Evolutionary conservation across 139 green algal species (phyloP).

Genomic region (Coelastrella sp.): DNA sequence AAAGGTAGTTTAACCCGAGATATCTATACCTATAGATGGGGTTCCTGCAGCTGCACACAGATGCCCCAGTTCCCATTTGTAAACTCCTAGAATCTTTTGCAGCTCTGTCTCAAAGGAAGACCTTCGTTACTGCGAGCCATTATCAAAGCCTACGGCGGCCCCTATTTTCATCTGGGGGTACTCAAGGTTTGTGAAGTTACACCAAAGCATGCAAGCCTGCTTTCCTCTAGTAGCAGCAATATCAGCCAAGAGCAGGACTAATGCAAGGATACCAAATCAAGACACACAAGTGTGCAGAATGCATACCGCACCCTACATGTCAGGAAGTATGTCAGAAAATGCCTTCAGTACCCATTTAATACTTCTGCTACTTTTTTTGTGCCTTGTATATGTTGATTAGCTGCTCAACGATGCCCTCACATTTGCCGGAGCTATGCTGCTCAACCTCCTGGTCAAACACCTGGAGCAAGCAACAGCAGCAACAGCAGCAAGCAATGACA

Average conservation of each 20-base stretch:
- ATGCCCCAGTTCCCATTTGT: no score
- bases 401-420: slow-evolving; percentile 74
- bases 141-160: slow-evolving; percentile 48
- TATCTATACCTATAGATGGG: not conserved
- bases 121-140: slow-evolving; percentile 70
- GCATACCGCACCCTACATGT: no score
- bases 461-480: slow-evolving; percentile 46
- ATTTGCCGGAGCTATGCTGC: slow-evolving; percentile 81
- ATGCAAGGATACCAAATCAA: no score
- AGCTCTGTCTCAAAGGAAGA: not conserved
- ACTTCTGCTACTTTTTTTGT: not conserved
- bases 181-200: slow-evolving; percentile 58
- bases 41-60: no score
- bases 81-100: no score
- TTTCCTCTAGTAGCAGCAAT: not conserved
- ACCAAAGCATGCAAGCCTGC: no score
- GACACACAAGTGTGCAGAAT: no score
- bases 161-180: slow-evolving; percentile 64
- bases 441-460: slow-evolving; percentile 79
- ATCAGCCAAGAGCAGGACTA: not conserved
- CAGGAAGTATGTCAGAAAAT: not conserved
- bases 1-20: slow-evolving; percentile 40
- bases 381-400: slow-evolving; percentile 30
- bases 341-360: not conserved
- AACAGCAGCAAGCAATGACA: slow-evolving; percentile 48